Base-by-base conservation (phyloP, 2,329 filamentous ascomycete species). In the Colletotrichum sp. region DNA sequence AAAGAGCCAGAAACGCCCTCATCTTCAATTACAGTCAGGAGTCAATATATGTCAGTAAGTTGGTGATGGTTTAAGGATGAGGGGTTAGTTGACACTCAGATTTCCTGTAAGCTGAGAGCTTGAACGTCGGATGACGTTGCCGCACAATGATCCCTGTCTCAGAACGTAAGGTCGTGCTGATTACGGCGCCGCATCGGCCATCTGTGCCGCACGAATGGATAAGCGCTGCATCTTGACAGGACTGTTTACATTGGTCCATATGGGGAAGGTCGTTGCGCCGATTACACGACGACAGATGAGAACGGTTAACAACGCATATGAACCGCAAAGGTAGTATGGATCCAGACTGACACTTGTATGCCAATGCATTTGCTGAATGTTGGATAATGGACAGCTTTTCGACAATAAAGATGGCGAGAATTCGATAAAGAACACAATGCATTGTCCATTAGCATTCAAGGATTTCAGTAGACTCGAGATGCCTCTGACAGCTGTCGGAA, bases 31-130 rank as follows among this genome's bases (percentile, higher is more conserved):
- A 1, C 28, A 0, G 5, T 9, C 18, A 14, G 8, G 10, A 21
- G 0, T 3, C 10, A 2, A 61, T 14, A 16, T 13, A 0, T 10
- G 1, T 2, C 6, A 13, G 43, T 52, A 6, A 21, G n/a, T 21
- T 52, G 43, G 43, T 21, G 43, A 52, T 52, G 6, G n/a, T 52
- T 52, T n/a, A 21, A 13, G 4, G 43, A 52, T 52, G 43, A 52
- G 43, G 43, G 43, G 43, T 21, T 52, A 6, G 10, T 52, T n/a
- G 9, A 21, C 57, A 16, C 28, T 13, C 3, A 7, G n/a, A 24
- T 61, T 12, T 7, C 6, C 59, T 61, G 18, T 61, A 18, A n/a
- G 26, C 28, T 32, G 59, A 28, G 59, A 61, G 59, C 30, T 61
- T 61, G 28, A 48, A 61, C 14, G n/a, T 61, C 14, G 10, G 59